A percentile compares a stretch with the other conserved stretches of the same genome.
Conservation (phyloP, 2,329 filamentous ascomycete genomes). For the Lachnellula willkommii region DNA sequence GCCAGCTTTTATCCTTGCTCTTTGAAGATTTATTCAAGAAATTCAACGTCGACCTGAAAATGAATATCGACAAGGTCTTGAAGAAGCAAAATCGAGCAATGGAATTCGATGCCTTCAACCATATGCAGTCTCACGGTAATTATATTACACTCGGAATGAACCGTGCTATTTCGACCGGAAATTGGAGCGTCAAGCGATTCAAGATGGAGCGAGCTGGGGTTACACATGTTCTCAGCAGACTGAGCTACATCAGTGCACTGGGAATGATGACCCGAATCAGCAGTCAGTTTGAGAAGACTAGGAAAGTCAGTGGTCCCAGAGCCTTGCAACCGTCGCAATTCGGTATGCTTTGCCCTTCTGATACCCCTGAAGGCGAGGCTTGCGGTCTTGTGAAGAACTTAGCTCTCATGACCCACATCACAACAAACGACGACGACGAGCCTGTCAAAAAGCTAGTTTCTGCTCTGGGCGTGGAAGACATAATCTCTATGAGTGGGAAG, state of each 20-base stretch:
- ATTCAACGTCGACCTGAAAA: slow-evolving; percentile 82
- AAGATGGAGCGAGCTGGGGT: slow-evolving; percentile 97
- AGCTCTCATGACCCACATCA: slow-evolving; percentile 98
- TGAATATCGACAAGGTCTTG: slow-evolving; percentile 89
- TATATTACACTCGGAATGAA: slow-evolving; percentile 92
- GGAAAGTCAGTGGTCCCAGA: slow-evolving; percentile 92
- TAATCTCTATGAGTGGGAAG: slow-evolving; percentile 72
- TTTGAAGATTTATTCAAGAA: slow-evolving; percentile 99
- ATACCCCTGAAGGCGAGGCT: slow-evolving; percentile 97
- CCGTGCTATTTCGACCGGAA: slow-evolving; percentile 91
- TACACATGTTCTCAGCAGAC: slow-evolving; percentile 87
- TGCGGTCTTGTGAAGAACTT: slow-evolving; percentile 97
- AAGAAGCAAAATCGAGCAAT: slow-evolving; percentile 89
- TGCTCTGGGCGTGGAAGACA: slow-evolving; percentile 76
- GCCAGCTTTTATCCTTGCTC: slow-evolving; percentile 84
- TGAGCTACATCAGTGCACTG: slow-evolving; percentile 93
- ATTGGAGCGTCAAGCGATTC: slow-evolving; percentile 97
- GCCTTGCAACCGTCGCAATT: slow-evolving; percentile 96
- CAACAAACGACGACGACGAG: slow-evolving; percentile 89
- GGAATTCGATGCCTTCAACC: slow-evolving; percentile 78
- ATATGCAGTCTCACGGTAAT: slow-evolving; percentile 78
- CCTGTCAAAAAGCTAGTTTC: slow-evolving; percentile 84
- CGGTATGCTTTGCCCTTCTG: slow-evolving; percentile 94
- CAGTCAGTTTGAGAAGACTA: slow-evolving; percentile 97
- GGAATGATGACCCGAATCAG: slow-evolving; percentile 99